Evolutionary conservation across 139 green algal species (phyloP).

Genomic region (Penium margaritaceum): DNA sequence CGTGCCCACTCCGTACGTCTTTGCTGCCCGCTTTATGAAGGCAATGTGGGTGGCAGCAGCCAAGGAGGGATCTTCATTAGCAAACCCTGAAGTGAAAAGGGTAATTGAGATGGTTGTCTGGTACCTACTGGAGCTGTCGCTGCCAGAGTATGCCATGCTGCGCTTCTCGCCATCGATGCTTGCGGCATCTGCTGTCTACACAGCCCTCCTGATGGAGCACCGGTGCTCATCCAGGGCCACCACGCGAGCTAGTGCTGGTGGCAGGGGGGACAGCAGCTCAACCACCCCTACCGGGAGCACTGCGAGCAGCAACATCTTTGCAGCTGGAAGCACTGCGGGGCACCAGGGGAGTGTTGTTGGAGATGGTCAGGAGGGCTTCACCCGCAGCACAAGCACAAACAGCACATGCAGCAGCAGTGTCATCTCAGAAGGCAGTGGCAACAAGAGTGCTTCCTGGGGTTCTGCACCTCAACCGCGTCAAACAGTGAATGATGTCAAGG

Average conservation of each 20-base stretch:
- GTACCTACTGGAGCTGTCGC: conserved; percentile 79
- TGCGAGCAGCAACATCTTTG: conserved; percentile 1
- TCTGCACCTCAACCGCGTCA: not conserved
- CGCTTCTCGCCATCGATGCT: conserved; percentile 66
- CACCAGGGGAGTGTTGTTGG: too few species aligned
- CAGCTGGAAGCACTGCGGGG: too few species aligned
- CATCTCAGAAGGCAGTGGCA: not conserved
- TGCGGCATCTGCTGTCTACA: conserved; percentile 71
- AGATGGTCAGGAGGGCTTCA: not conserved
- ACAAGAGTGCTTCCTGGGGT: conserved; percentile 18
- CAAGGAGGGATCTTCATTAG: not conserved
- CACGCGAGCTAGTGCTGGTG: not conserved
- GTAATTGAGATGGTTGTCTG: conserved; percentile 49
- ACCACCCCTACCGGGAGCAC: not conserved
- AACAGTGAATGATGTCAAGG: not conserved
- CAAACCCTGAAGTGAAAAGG: not conserved
- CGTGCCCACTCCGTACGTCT: conserved; percentile 72
- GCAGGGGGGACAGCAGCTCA: not conserved
- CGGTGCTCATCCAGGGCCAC: not conserved
- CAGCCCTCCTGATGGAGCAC: conserved; percentile 40
- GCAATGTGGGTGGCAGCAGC: conserved; percentile 44
- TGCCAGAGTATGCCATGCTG: conserved; percentile 76
- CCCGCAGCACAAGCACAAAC: not conserved
- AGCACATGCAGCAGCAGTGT: not conserved
- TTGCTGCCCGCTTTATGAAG: conserved; percentile 84